Base-by-base conservation (phyloP, 345 rosid species). In the Gossypium mustelinum region DNA sequence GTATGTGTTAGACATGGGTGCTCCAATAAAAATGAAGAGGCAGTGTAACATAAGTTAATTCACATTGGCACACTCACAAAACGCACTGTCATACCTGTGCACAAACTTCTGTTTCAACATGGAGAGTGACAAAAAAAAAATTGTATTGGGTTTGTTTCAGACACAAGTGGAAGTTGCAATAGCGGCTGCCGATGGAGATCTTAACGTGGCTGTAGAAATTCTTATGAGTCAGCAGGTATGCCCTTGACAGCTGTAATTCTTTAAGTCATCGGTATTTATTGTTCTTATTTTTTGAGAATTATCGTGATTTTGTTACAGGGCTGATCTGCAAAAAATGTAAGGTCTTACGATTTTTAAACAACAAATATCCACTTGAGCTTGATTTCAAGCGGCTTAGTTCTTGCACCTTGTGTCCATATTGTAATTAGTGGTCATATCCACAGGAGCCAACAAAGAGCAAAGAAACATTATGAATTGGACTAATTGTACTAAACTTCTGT, bases 161-260 rank as follows among this genome's bases (percentile, higher is more conserved):
- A 95, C 93, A 51, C 98, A 93, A 76, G 97, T 93, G 57, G 98
- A 95, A 82, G 98, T 95, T 48, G 99, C 97, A 2, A 73, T 95
- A 13, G 97, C 99, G 55, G 99, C 98, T 50, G 97, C 97, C 1
- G 97, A 95, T 11, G 92, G 94, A 25, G 98, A 93, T 82, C 88
- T 93, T 73, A 89, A 82, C 64, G 91, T 93, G 25, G 99, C 97
- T 2, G 93, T 93, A 54, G 98, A 95, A 84, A 95, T 95, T 80
- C 89, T 94, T 29, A 92, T 89, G 96, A 93, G 90, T 86, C 99
- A 95, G 78, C 92, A 88, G 93, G 98, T 88, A 45, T 13, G 41
- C 62, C 4, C 48, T n/a, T 22, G 20, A 52, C 58, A 43, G 56
- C 54, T 29, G 11, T 70, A 18, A 17, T 27, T 45, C 12, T 16